Conservation (phyloP, 2,329 filamentous ascomycete species). For the Colletotrichum falcatum region DNA sequence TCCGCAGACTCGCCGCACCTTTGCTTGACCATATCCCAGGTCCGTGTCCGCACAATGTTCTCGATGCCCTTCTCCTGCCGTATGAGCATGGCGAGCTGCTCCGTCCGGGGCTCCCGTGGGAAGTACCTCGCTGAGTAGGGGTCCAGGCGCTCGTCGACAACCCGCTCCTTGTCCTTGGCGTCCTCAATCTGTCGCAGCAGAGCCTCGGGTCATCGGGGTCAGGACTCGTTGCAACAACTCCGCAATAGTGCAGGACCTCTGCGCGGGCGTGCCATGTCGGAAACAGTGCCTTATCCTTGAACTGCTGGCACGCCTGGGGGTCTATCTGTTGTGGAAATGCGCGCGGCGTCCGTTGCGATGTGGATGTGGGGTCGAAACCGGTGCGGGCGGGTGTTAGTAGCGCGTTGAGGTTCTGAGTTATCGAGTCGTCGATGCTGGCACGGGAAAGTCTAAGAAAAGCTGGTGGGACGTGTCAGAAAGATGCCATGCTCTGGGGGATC, state of each 20-base stretch:
- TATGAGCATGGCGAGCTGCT: constrained; percentile 79
- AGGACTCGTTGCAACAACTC: constrained; percentile 85
- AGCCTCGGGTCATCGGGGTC: constrained; percentile 89
- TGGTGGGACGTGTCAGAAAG: constrained; percentile 52
- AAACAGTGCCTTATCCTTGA: constrained; percentile 84
- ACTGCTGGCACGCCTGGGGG: constrained; percentile 71
- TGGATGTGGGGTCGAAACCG: constrained; percentile 85
- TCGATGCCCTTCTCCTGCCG: constrained; percentile 83
- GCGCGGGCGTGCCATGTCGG: constrained; percentile 88
- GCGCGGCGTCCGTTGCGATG: constrained; percentile 69
- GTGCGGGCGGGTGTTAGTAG: constrained; percentile 78
- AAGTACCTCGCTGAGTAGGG: constrained; percentile 91
- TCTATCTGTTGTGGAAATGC: constrained; percentile 68
- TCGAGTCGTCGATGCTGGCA: constrained; percentile 89
- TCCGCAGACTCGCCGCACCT: constrained; percentile 73
- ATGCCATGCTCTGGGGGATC: neutral
- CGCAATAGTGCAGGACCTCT: constrained; percentile 90
- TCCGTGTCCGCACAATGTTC: constrained; percentile 81
- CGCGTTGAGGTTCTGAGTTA: constrained; percentile 92
- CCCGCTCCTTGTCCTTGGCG: constrained; percentile 74
- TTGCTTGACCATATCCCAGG: constrained; percentile 82
- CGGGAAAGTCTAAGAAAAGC: constrained; percentile 93
- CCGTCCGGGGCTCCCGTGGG: constrained; percentile 81
- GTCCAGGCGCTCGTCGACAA: constrained; percentile 90
- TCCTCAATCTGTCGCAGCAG: constrained; percentile 77